These are phyloP conservation scores for Fraxinus sp. DNA, from an alignment of 305 asterid genomes.

Conservation along the genomic window DNA sequence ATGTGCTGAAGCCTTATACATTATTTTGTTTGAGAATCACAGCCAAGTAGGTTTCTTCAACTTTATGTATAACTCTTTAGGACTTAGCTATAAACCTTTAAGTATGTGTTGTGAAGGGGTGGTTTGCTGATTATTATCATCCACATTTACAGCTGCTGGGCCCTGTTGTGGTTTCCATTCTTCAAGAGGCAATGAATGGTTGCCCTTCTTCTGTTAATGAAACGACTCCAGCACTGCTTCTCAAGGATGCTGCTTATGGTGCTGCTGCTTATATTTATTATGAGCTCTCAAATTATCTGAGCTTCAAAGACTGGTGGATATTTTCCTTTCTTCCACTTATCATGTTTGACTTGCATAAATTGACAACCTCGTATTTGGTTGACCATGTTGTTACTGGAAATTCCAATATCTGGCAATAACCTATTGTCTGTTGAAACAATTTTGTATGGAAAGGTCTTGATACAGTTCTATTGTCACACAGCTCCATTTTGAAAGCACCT, in stretches of 20 bases:
- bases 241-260: slow-evolving; percentile 96
- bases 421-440: slow-evolving; percentile 2
- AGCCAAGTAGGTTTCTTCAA: slow-evolving; percentile 63
- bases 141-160: slow-evolving; percentile 68
- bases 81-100: slow-evolving; percentile 14
- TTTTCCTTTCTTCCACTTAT: slow-evolving; percentile 22
- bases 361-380: slow-evolving; percentile 17
- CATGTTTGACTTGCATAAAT: slow-evolving; percentile 17
- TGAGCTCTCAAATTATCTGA: slow-evolving; percentile 92
- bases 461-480: slow-evolving; percentile 9
- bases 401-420: slow-evolving; percentile 15
- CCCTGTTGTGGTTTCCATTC: slow-evolving; percentile 94
- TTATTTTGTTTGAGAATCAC: slow-evolving; percentile 88
- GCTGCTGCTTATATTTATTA: slow-evolving; percentile 96
- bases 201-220: slow-evolving; percentile 84
- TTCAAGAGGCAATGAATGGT: slow-evolving; percentile 91
- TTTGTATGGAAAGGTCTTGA: slow-evolving; percentile 10
- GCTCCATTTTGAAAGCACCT: slow-evolving; percentile 8
- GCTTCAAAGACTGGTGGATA: slow-evolving; percentile 87
- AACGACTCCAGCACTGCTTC: slow-evolving; percentile 75
- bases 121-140: slow-evolving; percentile 32
- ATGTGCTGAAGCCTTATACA: slow-evolving; percentile 93
- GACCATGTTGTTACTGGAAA: slow-evolving; percentile 14
- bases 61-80: slow-evolving; percentile 22
- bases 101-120: slow-evolving; percentile 25